Evolutionary conservation across 208 protist genomes (phyloP), one percentile per base, ranked within the genome.

Genomic region (Tritrichomonas foetus): DNA sequence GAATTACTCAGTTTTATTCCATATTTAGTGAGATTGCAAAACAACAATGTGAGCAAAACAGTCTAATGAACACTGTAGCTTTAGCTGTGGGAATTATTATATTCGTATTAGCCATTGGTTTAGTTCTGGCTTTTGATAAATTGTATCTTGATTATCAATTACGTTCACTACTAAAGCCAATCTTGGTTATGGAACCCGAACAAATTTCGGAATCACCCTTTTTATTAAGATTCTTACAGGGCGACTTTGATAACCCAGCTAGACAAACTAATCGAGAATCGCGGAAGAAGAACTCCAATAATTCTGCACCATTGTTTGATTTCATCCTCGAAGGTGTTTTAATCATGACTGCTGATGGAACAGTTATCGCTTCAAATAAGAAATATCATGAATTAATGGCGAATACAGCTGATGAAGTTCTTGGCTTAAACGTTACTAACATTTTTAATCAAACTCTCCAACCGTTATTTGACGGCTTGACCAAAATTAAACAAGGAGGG

Each of bases 331-430:
- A 82, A 82, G 74, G 74, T 44, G 74, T 82, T 9, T 44, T 82
- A 41, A 41, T 82, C n/a, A 36, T 82, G 33, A 82, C 74, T 30
- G 33, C 74, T 25, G 74, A 82, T 41, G 74, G 74, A 49, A 82
- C 33, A 50, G 50, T 82, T 20, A 82, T 82, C 33, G 33, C 74
- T 47, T 82, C 74, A 82, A 82, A 82, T 39, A 82, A 82, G 39
- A 82, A 82, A 41, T 82, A 82, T 20, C 74, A 82, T 41, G 74
- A 82, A 20, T 50, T 82, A 41, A 50, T 82, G 74, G 33, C 9
- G 13, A 82, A 82, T 41, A n/a, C 74, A 82, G 74, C 74, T 41
- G 74, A 82, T 50, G 74, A 82, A 82, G 50, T 39, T n/a, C 33
- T 82, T 41, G 74, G 74, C 8, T 25, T 82, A 3, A 82, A 82